Evolutionary conservation across 2,329 filamentous ascomycete species (phyloP).

Genomic region (Ceratocystis cacaofunesta): DNA sequence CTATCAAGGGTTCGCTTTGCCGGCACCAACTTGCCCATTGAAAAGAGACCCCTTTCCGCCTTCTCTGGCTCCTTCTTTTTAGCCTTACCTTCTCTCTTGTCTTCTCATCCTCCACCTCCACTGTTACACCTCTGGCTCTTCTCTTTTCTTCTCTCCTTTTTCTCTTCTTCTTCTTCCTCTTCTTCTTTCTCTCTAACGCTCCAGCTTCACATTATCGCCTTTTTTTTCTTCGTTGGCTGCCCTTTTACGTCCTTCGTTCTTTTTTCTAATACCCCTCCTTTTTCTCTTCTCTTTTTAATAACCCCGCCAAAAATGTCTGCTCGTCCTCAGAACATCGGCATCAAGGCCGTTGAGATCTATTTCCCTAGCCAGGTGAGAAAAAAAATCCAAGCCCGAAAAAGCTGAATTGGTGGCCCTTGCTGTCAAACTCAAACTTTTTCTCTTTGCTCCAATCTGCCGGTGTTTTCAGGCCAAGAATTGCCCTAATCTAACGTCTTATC

Average conservation of each 20-base stretch:
- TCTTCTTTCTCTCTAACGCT: background rate
- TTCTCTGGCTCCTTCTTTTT: conserved; percentile 3
- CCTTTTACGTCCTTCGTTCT: conserved; percentile 1
- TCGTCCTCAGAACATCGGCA: conserved; percentile 75
- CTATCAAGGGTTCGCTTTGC: background rate
- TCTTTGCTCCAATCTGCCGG: background rate
- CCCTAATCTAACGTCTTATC: background rate
- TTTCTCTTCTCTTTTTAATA: conserved; percentile 6
- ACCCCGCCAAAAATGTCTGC: conserved; percentile 43
- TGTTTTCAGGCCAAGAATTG: background rate
- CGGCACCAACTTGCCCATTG: conserved; percentile 1
- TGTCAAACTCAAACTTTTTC: background rate
- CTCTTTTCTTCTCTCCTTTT: conserved; percentile 12
- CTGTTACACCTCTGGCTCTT: background rate
- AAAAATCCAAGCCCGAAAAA: background rate
- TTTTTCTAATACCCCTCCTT: conserved; percentile 7
- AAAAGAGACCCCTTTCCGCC: conserved; percentile 15
- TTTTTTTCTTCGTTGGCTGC: background rate
- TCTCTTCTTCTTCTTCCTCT: conserved; percentile 8
- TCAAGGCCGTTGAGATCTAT: conserved; percentile 86
- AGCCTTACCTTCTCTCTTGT: conserved; percentile 9
- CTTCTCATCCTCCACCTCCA: conserved; percentile 1
- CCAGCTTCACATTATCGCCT: background rate
- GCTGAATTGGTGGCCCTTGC: background rate
- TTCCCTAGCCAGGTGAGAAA: conserved; percentile 63